Evolutionary conservation across 257 asterid species (phyloP).

Genomic region (Cruciata laevipes): DNA sequence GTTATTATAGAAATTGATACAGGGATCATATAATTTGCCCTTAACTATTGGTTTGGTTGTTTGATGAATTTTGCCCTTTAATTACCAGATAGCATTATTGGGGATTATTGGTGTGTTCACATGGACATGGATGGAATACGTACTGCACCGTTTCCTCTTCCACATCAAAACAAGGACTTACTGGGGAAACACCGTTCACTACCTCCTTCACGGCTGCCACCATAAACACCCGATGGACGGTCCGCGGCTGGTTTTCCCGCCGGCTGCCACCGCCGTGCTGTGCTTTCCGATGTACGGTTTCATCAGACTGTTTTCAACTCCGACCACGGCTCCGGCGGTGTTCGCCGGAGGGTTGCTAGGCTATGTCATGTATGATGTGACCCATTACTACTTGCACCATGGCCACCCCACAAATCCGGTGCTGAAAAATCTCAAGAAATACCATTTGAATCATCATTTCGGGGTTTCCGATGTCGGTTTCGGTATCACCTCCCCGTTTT

Average conservation of each 20-base stretch:
- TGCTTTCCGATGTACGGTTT: constrained; percentile 26
- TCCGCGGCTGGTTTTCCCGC: constrained; percentile 41
- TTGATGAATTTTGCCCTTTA: too few relatives aligned
- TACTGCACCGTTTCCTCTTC: constrained; percentile 25
- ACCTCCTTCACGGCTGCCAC: constrained; percentile 43
- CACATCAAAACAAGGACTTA: constrained; percentile 22
- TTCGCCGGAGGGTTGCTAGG: neutral
- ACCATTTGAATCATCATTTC: neutral
- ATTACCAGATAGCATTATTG: constrained; percentile 28
- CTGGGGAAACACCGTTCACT: constrained; percentile 42
- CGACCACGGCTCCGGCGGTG: neutral
- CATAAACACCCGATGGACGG: constrained; percentile 49
- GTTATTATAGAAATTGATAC: too few relatives aligned
- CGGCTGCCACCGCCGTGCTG: constrained; percentile 35
- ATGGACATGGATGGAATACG: constrained; percentile 41
- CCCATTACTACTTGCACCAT: neutral
- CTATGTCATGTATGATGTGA: neutral
- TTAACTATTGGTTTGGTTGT: too few relatives aligned
- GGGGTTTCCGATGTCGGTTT: neutral
- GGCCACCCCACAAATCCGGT: neutral
- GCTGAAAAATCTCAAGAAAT: neutral
- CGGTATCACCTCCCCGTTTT: neutral
- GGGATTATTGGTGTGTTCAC: constrained; percentile 38
- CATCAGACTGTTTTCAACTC: neutral
- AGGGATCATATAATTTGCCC: too few relatives aligned